Evolutionary conservation across 2,329 filamentous ascomycete genomes (phyloP), one percentile per base, ranked within the genome.

Genomic region (Fusarium sp.): DNA sequence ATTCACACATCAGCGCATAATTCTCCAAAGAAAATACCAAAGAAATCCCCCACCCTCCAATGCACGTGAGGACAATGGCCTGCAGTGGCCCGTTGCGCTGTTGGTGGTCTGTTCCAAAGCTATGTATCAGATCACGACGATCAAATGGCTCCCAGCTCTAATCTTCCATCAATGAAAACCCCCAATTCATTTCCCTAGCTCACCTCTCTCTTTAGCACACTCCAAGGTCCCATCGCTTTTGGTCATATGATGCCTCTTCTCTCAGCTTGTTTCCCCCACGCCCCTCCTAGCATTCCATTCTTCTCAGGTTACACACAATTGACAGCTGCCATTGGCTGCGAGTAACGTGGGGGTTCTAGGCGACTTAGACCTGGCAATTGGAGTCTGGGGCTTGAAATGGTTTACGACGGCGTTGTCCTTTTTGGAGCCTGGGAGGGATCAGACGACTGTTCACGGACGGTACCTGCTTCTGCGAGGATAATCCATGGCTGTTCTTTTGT

Each of bases 401-500:
- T n/a, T 55, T 36, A 23, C 25, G 39, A 33, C 41, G 48, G 40
- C 25, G 35, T 41, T 66, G 58, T 35, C 33, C 33, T n/a, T 35
- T 35, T 35, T 35, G 33, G 33, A 14, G 53, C 48, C 49, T 41
- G 46, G 42, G 57, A 49, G 56, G 46, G 53, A 69, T 72, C 70
- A 72, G 67, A 42, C 57, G 70, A 72, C 70, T 59, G 57, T 62
- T 69, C 59, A 66, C 49, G 55, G 50, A 67, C 51, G 57, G 70
- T 72, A 72, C 70, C 70, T 72, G 70, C 70, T 72, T 72, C 43
- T 61, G 54, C 43, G 48, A 54, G 53, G 65, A 47, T 67, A 27
- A 64, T 64, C 45, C 42, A 25, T 35, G 45, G 56, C 29, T 49
- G 25, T 45, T 21, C 27, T 9, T 31, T 49, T 45, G 49, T 40